Conservation (phyloP, 768 basidiomycete genomes). For the Tephrocybe sp. region DNA sequence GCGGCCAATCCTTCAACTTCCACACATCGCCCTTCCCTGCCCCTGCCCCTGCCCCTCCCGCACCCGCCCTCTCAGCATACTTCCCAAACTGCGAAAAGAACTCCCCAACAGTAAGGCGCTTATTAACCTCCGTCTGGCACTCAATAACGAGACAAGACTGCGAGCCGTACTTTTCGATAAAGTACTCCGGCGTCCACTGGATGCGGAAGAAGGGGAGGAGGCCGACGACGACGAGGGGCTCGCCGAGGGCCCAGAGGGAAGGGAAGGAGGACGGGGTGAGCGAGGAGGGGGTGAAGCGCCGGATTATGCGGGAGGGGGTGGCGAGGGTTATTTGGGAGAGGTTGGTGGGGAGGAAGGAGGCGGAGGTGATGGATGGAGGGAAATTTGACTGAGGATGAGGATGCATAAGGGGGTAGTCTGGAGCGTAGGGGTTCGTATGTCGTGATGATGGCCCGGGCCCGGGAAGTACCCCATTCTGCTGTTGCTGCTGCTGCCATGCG, state of each 20-base stretch:
- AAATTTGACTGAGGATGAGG: not conserved
- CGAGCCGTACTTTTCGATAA: slow-evolving; percentile 64
- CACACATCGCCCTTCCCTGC: not conserved
- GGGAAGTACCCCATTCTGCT: too few relatives aligned
- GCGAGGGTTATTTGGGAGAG: slow-evolving; percentile 21
- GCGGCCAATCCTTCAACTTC: slow-evolving; percentile 82
- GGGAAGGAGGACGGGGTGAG: slow-evolving; percentile 65
- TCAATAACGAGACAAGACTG: slow-evolving; percentile 75
- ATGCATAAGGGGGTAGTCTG: too few relatives aligned
- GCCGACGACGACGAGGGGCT: slow-evolving; percentile 77
- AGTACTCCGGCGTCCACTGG: slow-evolving; percentile 83
- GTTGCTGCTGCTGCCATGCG: not conserved
- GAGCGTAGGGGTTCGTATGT: too few relatives aligned
- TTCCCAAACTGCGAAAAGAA: slow-evolving; percentile 83
- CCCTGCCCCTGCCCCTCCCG: not conserved
- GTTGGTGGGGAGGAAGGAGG: slow-evolving; percentile 16
- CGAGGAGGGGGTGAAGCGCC: slow-evolving; percentile 43
- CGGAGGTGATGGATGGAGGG: not conserved
- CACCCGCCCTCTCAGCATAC: slow-evolving; percentile 50
- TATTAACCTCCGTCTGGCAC: slow-evolving; percentile 73
- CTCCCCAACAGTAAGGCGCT: slow-evolving; percentile 62
- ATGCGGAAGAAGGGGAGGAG: slow-evolving; percentile 61
- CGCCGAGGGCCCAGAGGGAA: slow-evolving; percentile 68
- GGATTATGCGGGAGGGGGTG: slow-evolving; percentile 48
- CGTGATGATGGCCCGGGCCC: too few relatives aligned